Evolutionary conservation across 768 basidiomycete genomes (phyloP).

Genomic region (Pulveroboletus ravenelii): DNA sequence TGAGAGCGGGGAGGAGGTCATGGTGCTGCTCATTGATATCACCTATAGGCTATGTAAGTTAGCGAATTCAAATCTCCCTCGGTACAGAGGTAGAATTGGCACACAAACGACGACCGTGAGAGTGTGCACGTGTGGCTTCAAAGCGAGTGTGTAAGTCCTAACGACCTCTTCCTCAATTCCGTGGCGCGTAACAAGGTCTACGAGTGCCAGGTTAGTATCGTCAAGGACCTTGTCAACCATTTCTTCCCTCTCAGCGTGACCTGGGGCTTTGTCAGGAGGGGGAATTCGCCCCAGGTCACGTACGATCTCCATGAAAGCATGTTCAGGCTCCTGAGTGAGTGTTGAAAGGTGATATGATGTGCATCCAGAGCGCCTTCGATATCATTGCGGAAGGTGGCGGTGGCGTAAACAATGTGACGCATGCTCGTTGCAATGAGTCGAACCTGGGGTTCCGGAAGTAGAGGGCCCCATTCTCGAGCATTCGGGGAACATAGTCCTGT

Average conservation of each 20-base stretch:
- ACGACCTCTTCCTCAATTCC: slow-evolving; percentile 7
- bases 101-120: slow-evolving; percentile 9
- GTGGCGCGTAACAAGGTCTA: background rate
- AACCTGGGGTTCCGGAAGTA: slow-evolving; percentile 6
- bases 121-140: slow-evolving; percentile 1
- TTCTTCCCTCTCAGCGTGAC: slow-evolving; percentile 2
- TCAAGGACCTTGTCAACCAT: slow-evolving; percentile 7
- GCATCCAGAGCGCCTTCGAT: slow-evolving; percentile 9
- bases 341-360: slow-evolving; percentile 2
- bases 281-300: slow-evolving; percentile 52
- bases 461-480: background rate
- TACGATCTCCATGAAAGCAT: slow-evolving; percentile 62
- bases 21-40: slow-evolving; percentile 13
- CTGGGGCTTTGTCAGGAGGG: background rate
- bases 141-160: background rate
- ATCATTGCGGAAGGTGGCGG: slow-evolving; percentile 7
- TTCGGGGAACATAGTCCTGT: background rate
- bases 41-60: background rate
- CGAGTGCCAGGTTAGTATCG: background rate
- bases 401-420: slow-evolving; percentile 9
- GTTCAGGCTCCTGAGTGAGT: slow-evolving; percentile 9
- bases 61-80: background rate
- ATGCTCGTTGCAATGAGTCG: background rate
- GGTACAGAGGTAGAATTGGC: background rate
- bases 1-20: slow-evolving; percentile 1